Percentiles rank a stretch among this genome's conserved stretches.
phyloP scores from a whole-genome alignment of 2,329 filamentous ascomycete species.

The Ophiocordyceps robertsii region DNA sequence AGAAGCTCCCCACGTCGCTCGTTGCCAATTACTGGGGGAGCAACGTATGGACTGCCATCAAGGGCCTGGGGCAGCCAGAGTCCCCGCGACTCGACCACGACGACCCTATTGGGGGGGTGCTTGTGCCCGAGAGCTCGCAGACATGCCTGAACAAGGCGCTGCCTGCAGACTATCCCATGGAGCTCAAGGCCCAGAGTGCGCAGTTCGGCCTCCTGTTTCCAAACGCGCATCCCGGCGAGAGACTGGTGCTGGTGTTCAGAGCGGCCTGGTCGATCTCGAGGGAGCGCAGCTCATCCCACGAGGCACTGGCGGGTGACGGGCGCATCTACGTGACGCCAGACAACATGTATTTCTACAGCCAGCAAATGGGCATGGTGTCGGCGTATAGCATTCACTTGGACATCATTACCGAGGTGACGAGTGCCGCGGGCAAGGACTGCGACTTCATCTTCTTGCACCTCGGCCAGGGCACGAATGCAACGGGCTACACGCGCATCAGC shows the following conservation, averaged over 20 bases:
- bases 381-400: constrained; percentile 66
- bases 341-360: constrained; percentile 92
- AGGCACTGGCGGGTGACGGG: constrained; percentile 45
- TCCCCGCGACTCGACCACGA: constrained; percentile 21
- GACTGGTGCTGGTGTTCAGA: constrained; percentile 81
- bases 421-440: constrained; percentile 77
- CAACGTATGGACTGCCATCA: constrained; percentile 50
- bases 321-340: constrained; percentile 78
- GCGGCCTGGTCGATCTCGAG: constrained; percentile 62
- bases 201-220: constrained; percentile 92
- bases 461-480: constrained; percentile 46
- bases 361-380: constrained; percentile 81
- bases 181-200: constrained; percentile 74
- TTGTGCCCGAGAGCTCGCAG: constrained; percentile 18
- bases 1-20: constrained; percentile 68
- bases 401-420: constrained; percentile 76
- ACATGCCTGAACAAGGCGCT: constrained; percentile 38
- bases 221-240: constrained; percentile 60
- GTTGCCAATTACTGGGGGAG: constrained; percentile 93
- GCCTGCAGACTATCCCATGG: constrained; percentile 64
- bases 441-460: constrained; percentile 84
- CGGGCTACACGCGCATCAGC: constrained; percentile 59
- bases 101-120: constrained; percentile 27
- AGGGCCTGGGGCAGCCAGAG: constrained; percentile 14
- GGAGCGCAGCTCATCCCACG: constrained; percentile 25